A percentile compares a stretch with the other conserved stretches of the same genome.
phyloP scores from a whole-genome alignment of 2,329 filamentous ascomycete genomes.

The Trichoderma simmonsii region DNA sequence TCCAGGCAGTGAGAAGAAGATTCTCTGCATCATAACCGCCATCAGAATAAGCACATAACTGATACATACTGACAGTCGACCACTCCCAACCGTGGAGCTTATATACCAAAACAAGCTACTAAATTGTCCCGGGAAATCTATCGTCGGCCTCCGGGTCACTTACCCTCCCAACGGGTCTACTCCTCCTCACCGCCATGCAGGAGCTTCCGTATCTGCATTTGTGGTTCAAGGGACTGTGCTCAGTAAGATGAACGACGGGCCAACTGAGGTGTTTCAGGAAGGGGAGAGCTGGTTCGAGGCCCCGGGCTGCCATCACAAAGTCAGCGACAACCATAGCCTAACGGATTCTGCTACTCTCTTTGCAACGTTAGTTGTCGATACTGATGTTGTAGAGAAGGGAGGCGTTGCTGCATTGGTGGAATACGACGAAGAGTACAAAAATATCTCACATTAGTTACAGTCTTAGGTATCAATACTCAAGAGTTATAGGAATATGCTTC shows the following conservation, averaged over 20 bases:
- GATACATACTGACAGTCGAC: background rate
- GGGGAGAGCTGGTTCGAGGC: background rate
- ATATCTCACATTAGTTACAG: background rate
- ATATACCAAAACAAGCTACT: background rate
- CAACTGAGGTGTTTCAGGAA: background rate
- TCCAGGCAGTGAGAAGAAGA: background rate
- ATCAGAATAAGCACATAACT: background rate
- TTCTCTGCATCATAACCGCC: background rate
- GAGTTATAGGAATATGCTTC: too few relatives aligned
- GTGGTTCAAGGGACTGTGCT: background rate
- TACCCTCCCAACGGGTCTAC: background rate
- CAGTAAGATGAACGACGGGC: background rate
- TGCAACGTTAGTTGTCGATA: background rate
- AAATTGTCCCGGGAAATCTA: background rate
- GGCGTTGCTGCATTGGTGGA: background rate
- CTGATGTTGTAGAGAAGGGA: background rate
- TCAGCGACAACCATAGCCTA: background rate
- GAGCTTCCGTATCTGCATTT: background rate
- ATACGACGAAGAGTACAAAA: background rate
- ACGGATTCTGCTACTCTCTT: background rate
- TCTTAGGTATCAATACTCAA: too few relatives aligned
- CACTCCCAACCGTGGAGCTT: background rate
- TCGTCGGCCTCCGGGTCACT: background rate
- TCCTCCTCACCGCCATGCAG: background rate
- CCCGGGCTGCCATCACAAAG: background rate